A percentile compares a stretch with the other conserved stretches of the same genome.
phyloP scores from a whole-genome alignment of 2,329 filamentous ascomycete species.

The Alternaria incomplexa region DNA sequence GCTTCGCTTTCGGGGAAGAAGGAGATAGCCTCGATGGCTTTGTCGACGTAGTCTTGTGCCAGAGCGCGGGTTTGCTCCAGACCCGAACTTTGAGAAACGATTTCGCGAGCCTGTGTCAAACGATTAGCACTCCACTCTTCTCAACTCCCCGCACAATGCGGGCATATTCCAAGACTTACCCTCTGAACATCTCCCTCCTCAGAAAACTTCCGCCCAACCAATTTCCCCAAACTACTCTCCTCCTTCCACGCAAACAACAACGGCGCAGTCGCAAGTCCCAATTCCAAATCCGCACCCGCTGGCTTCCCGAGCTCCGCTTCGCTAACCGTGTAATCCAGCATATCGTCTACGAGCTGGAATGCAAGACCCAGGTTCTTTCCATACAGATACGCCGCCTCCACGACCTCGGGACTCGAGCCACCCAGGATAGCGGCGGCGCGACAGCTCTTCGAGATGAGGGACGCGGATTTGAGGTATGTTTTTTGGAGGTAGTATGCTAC shows the following conservation, averaged over 20 bases:
- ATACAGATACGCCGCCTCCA: constrained; percentile 90
- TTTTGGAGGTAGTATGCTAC: constrained; percentile 96
- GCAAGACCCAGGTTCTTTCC: constrained; percentile 92
- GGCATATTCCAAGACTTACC: constrained; percentile 60
- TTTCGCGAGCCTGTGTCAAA: constrained; percentile 69
- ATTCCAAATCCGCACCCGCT: constrained; percentile 88
- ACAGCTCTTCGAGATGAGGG: constrained; percentile 94
- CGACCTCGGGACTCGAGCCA: constrained; percentile 74
- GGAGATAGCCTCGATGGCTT: constrained; percentile 83
- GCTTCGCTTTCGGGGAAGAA: constrained; percentile 93
- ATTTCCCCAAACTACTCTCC: constrained; percentile 78
- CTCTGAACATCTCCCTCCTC: constrained; percentile 81
- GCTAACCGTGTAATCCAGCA: constrained; percentile 93
- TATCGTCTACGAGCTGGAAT: constrained; percentile 96
- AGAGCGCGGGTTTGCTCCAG: constrained; percentile 90
- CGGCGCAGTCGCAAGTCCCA: constrained; percentile 92
- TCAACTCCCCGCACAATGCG: too few relatives aligned
- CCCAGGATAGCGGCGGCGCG: constrained; percentile 87
- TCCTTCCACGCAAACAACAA: constrained; percentile 95
- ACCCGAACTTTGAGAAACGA: constrained; percentile 83
- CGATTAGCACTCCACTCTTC: background rate
- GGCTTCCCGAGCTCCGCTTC: constrained; percentile 90
- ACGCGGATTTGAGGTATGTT: constrained; percentile 96
- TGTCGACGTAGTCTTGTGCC: constrained; percentile 88
- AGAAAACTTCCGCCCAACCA: constrained; percentile 91